Base-by-base conservation (phyloP, 2,329 filamentous ascomycete species). In the Mycogone perniciosa region DNA sequence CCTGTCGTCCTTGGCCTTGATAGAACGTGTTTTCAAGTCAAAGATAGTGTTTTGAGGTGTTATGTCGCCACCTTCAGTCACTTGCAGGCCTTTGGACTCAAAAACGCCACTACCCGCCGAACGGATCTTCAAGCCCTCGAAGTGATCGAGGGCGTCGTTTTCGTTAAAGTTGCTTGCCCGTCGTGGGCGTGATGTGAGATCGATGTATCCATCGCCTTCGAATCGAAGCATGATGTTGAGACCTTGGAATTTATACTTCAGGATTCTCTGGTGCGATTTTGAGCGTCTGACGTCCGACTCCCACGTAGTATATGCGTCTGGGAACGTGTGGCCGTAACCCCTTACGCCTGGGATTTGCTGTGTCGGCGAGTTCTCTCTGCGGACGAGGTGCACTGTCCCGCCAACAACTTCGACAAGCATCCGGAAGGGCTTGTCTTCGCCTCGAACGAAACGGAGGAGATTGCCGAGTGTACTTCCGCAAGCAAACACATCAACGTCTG, bases 321-420 rank as follows among this genome's bases (percentile, higher is more conserved):
- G 81, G 56, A 89, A 88, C 0, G 79, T 75, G 57, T 88, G 83
- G 0, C 84, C 84, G 57, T 74, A 86, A 0, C 85, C 85, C 11
- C 58, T 57, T 0, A 88, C 66, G n/a, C 71, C 71, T 0, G 66
- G 56, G 5, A 88, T 81, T 0, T 71, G 60, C 56, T 85, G 80
- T 0, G 63, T 76, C 0, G 83, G 81, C 0, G 77, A 75, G 41
- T 79, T 81, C 58, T 85, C 82, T 26, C 78, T 73, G 1, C 84
- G 78, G 9, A 84, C 63, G 44, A 89, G 75, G 64, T 88, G 84
- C 0, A 86, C 72, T 0, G 80, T 82, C 11, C 73, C 64, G 1
- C 74, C 68, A 1, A 86, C 64, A 0, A 70, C 62, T 53, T 86
- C 76, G 4, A 84, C 71, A 3, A 77, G 67, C 53, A 86, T 79